phyloP scores from a whole-genome alignment of 192 early-diverging fungal genomes.

The Coemansia sp. region DNA sequence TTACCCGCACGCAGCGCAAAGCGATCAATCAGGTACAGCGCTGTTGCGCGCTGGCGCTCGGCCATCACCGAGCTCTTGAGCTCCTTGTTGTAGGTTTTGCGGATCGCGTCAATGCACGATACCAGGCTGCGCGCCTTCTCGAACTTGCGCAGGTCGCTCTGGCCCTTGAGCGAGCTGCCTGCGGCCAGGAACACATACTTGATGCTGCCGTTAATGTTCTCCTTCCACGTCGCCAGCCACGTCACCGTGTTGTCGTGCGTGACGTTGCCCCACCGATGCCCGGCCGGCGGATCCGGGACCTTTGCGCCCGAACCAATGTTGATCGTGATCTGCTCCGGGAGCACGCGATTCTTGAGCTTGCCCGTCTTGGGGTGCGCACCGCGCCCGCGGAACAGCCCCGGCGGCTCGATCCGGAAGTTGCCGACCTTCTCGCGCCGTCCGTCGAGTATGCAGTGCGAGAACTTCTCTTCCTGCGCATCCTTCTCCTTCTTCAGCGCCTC shows the following conservation, averaged over 20 bases:
- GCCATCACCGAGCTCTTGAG: conserved; percentile 79
- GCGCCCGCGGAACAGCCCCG: conserved; percentile 93
- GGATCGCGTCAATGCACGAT: conserved; percentile 62
- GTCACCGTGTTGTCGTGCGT: conserved; percentile 89
- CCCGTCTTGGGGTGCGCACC: conserved; percentile 96
- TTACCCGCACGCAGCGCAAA: conserved; percentile 95
- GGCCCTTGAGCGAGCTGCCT: conserved; percentile 89
- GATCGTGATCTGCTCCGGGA: conserved; percentile 90
- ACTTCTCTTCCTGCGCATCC: conserved; percentile 68
- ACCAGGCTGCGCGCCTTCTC: conserved; percentile 91
- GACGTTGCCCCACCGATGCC: conserved; percentile 86
- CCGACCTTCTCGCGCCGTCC: conserved; percentile 96
- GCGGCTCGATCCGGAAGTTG: conserved; percentile 97
- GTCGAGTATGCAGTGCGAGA: conserved; percentile 72
- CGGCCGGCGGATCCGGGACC: conserved; percentile 80
- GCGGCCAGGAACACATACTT: conserved; percentile 98
- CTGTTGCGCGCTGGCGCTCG: conserved; percentile 87
- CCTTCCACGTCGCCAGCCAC: conserved; percentile 98
- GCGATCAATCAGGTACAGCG: conserved; percentile 93
- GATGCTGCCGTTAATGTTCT: conserved; percentile 89
- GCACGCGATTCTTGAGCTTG: conserved; percentile 81
- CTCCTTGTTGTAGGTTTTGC: conserved; percentile 73
- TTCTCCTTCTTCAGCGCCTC: conserved; percentile 73
- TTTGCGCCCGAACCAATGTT: conserved; percentile 79
- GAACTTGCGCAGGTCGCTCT: conserved; percentile 94